Base-by-base conservation (phyloP, 495 filamentous ascomycete genomes). In the Neurospora sp. region DNA sequence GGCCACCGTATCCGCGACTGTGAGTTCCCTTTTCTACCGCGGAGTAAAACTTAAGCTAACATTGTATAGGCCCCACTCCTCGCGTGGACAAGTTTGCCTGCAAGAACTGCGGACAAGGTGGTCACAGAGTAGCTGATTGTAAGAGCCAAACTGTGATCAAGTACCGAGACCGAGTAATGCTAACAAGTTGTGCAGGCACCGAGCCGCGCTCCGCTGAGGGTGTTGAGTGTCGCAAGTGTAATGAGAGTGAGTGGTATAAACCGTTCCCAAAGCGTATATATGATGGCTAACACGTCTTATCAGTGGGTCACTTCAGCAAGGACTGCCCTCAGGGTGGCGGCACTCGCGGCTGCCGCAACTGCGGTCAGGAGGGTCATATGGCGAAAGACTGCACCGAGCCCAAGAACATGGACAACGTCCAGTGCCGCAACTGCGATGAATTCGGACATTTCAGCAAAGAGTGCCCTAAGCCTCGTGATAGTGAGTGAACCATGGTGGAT, bases 191-290 rank as follows among this genome's bases (percentile, higher is more conserved):
- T 44, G 14, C 72, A 83, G 82, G 82, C 41, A 40, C 82, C 11
- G 81, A 96, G 80, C 92, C 92, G 37, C 91, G 90, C 39, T 90
- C 89, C 71, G 89, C 91, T 31, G 89, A 86, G 18, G 86, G 86
- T 71, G 89, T 96, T 4, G 93, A 97, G 80, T 98, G 94, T 80
- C 90, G 89, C 69, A 90, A 90, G 66, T 96, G 94, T 82, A 85
- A 86, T 42, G 85, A 92, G 81, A 87, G 92, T 92, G 83, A 75
- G 81, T 76, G 48, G 16, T 59, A 38, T 11, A 39, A 48, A 14
- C 2, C 7, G 5, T 11, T 37, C 11, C 20, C 18, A 6, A 10
- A 41, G 14, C 71, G 66, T 39, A 72, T 39, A 72, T 59, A 66
- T 73, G 40, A 74, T 71, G 7, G 69, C 77, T 79, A 23, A 80